Conservation (phyloP, 2,329 filamentous ascomycete genomes). For the Colletotrichum eremochloae region DNA sequence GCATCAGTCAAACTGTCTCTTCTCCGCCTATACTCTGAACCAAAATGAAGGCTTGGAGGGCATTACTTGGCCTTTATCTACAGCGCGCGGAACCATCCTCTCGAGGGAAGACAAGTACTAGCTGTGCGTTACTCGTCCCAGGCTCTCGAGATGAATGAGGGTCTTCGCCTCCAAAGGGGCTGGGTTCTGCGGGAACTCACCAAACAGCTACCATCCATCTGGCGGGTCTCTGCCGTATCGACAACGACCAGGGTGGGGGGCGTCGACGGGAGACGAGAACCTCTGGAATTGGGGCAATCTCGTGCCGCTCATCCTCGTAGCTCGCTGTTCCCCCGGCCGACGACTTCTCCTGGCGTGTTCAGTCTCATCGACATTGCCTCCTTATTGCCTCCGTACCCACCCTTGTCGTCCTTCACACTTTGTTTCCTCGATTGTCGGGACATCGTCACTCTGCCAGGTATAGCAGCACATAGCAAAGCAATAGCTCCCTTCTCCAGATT, state of each 20-base stretch:
- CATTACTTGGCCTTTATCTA: constrained; percentile 22
- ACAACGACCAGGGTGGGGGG: constrained; percentile 35
- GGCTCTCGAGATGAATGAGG: constrained; percentile 6
- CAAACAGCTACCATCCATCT: constrained; percentile 25
- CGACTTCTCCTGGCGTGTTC: constrained; percentile 32
- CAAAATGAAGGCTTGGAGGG: constrained; percentile 3
- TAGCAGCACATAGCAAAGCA: not conserved
- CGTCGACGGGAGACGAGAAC: constrained; percentile 20
- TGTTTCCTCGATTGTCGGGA: constrained; percentile 3
- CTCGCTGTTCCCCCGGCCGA: constrained; percentile 38
- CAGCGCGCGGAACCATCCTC: not conserved
- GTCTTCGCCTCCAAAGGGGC: constrained; percentile 31
- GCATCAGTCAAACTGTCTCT: constrained; percentile 22
- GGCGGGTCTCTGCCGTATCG: constrained; percentile 36
- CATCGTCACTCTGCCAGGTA: constrained; percentile 17
- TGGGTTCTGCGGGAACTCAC: constrained; percentile 28
- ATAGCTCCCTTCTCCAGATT: not conserved
- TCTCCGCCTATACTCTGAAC: not conserved
- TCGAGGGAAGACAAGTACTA: not conserved
- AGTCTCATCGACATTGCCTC: constrained; percentile 31
- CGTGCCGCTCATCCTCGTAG: constrained; percentile 37
- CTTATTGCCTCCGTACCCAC: constrained; percentile 11
- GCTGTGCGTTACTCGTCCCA: not conserved
- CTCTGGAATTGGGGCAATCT: constrained; percentile 40
- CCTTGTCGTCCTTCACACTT: constrained; percentile 4